Percentiles rank a stretch among this genome's conserved stretches.
Conservation (phyloP, 345 rosid genomes). For the Aquilaria malaccensis region DNA sequence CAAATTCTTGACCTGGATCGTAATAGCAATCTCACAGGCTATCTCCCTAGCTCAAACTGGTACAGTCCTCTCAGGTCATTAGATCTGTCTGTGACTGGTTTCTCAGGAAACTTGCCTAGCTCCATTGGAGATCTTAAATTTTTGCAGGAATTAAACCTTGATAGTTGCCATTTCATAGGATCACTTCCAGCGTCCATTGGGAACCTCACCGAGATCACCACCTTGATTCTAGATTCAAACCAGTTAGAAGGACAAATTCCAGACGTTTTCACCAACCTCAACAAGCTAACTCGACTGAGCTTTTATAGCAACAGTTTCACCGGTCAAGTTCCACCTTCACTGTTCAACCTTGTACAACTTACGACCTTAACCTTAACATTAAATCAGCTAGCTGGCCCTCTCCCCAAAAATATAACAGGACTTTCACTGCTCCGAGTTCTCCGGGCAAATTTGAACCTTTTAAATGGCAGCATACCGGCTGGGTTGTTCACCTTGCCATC, state of each 20-base stretch:
- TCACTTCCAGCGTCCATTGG: background rate
- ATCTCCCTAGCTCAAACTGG: slow-evolving; percentile 10
- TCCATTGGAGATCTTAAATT: slow-evolving; percentile 4
- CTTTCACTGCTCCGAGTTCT: background rate
- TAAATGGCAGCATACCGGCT: background rate
- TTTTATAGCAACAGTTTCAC: background rate
- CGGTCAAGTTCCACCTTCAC: background rate
- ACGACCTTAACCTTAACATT: background rate
- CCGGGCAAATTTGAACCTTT: background rate
- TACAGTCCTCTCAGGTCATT: slow-evolving; percentile 3
- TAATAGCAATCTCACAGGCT: background rate
- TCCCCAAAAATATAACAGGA: background rate
- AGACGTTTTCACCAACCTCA: background rate
- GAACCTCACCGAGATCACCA: background rate
- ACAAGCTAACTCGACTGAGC: background rate
- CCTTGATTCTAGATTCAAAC: background rate
- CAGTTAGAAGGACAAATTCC: slow-evolving; percentile 3
- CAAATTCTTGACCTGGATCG: background rate
- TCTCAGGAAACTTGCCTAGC: slow-evolving; percentile 5
- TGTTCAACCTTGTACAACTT: background rate
- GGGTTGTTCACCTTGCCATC: slow-evolving; percentile 7
- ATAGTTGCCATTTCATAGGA: background rate
- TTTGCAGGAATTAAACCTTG: slow-evolving; percentile 2
- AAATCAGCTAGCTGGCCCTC: background rate
- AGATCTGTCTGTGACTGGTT: background rate